A percentile compares a stretch with the other conserved stretches of the same genome.
Conservation (phyloP, 2,329 filamentous ascomycete species). For the Fusarium sp. region DNA sequence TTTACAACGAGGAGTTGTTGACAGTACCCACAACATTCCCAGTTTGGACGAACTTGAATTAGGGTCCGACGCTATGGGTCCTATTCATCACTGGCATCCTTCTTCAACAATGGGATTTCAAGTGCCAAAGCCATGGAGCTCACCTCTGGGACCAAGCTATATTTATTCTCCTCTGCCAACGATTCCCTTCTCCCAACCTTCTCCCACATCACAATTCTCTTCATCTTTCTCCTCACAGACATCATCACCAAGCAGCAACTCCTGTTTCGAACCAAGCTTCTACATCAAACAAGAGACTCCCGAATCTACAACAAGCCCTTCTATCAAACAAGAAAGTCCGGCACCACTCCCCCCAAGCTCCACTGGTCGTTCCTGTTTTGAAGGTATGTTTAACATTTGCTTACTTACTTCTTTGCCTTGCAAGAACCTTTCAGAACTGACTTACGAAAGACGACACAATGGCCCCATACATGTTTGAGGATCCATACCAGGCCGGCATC, state of each 20-base stretch:
- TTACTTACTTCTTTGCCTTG: not conserved
- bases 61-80: not conserved
- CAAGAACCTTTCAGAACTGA: not conserved
- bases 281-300: not conserved
- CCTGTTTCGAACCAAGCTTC: not conserved
- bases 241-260: not conserved
- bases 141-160: conserved; percentile 3
- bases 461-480: not conserved
- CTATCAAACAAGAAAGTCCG: not conserved
- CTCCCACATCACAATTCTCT: not conserved
- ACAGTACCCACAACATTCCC: not conserved
- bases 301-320: not conserved
- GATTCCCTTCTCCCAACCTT: not conserved
- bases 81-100: not conserved
- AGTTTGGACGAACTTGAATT: not conserved
- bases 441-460: not conserved
- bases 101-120: conserved; percentile 2
- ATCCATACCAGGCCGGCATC: not conserved
- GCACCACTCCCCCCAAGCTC: not conserved
- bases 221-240: not conserved
- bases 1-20: not conserved
- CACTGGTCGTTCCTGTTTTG: not conserved
- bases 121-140: not conserved
- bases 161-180: not conserved
- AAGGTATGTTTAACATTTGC: not conserved